Percentiles rank a stretch among this genome's conserved stretches.
phyloP scores from a whole-genome alignment of 2,329 filamentous ascomycete species.

The Endoconidiophora laricicola region DNA sequence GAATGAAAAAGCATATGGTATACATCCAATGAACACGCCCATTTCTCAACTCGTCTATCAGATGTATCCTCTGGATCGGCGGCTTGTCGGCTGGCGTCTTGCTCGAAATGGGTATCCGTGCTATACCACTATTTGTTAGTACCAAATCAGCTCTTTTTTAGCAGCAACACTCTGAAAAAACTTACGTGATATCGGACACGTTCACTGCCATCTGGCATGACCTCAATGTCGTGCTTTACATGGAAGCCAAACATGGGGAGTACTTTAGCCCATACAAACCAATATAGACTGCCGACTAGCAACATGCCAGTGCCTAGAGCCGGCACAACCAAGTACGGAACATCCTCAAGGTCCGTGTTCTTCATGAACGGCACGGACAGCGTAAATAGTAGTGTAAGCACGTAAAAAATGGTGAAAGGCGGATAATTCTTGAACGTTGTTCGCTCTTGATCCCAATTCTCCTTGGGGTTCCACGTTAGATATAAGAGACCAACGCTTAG shows the following conservation, averaged over 20 bases:
- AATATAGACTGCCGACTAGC: constrained; percentile 34
- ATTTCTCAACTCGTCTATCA: too few species aligned
- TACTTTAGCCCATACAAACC: constrained; percentile 34
- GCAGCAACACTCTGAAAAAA: neutral
- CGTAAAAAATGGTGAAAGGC: constrained; percentile 30
- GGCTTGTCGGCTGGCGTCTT: too few species aligned
- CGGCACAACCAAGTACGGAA: constrained; percentile 40
- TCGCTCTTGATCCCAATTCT: constrained; percentile 37
- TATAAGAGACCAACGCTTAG: constrained; percentile 35
- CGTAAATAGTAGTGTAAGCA: constrained; percentile 35
- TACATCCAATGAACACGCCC: too few species aligned
- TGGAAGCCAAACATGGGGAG: constrained; percentile 21
- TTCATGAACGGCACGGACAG: constrained; percentile 38
- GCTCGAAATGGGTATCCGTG: too few species aligned
- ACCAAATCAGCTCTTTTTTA: too few species aligned
- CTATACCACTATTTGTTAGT: too few species aligned
- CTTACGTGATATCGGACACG: constrained; percentile 10
- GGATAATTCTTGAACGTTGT: constrained; percentile 25
- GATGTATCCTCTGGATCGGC: too few species aligned
- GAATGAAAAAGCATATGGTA: too few species aligned
- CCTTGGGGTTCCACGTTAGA: constrained; percentile 31
- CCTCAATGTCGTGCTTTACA: constrained; percentile 5
- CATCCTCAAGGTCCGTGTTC: constrained; percentile 30
- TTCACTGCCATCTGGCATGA: constrained; percentile 8
- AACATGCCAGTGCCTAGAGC: constrained; percentile 36